These are phyloP conservation scores for Tirmania nivea DNA, from an alignment of 495 filamentous ascomycete species.

Conservation along the genomic window DNA sequence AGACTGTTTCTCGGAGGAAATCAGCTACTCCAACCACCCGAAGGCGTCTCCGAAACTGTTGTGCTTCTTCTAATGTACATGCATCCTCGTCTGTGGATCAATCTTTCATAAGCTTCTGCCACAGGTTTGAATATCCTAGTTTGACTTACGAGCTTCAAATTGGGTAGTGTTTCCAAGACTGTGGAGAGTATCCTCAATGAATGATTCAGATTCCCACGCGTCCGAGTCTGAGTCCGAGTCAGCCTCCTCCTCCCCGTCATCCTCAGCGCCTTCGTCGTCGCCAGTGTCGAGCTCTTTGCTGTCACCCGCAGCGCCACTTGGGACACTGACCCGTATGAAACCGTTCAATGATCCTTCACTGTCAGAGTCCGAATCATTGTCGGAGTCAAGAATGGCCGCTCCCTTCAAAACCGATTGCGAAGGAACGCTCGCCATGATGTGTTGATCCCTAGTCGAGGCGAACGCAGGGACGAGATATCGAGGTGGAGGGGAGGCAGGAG, in stretches of 20 bases:
- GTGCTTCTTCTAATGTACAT: conserved; percentile 55
- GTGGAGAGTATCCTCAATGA: conserved; percentile 47
- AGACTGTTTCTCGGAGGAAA: conserved; percentile 54
- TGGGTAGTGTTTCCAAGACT: conserved; percentile 39
- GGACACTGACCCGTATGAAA: too few relatives aligned
- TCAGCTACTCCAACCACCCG: conserved; percentile 51
- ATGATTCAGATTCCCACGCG: conserved; percentile 43
- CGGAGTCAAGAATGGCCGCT: too few relatives aligned
- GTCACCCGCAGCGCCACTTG: background rate
- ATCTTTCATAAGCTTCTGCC: background rate
- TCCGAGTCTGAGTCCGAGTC: conserved; percentile 37
- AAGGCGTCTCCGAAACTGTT: conserved; percentile 42
- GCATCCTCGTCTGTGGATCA: conserved; percentile 27
- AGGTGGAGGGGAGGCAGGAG: too few relatives aligned
- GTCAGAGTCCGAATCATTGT: too few relatives aligned
- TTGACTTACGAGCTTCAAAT: conserved; percentile 30
- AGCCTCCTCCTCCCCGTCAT: conserved; percentile 32
- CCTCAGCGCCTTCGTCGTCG: conserved; percentile 3
- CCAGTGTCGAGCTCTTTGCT: background rate
- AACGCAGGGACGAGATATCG: too few relatives aligned
- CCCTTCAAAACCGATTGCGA: too few relatives aligned
- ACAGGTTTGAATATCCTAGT: conserved; percentile 6
- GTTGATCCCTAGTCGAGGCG: too few relatives aligned
- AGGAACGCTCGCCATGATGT: too few relatives aligned
- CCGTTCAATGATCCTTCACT: too few relatives aligned